Percentiles rank a stretch among this genome's conserved stretches.
phyloP scores from a whole-genome alignment of 140 eudicot species.

The Erigeron philadelphicus region DNA sequence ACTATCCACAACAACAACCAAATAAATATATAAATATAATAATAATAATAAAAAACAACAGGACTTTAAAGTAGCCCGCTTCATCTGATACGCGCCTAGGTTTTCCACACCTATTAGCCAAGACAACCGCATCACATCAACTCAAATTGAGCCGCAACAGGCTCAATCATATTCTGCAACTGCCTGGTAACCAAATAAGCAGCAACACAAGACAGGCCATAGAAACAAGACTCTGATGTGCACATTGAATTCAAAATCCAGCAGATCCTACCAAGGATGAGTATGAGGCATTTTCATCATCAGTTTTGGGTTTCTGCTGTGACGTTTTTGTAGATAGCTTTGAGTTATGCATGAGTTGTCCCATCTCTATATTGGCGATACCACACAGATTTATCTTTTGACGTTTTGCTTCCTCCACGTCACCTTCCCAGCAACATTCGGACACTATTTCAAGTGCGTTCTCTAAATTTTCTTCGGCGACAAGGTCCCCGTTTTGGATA shows the following conservation, averaged over 20 bases:
- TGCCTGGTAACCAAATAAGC: background rate
- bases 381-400: conserved; percentile 46
- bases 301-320: conserved; percentile 26
- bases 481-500: conserved; percentile 69
- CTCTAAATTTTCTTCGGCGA: conserved; percentile 51
- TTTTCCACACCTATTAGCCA: background rate
- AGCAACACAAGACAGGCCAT: background rate
- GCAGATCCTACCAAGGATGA: conserved; percentile 89
- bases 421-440: conserved; percentile 97
- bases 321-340: conserved; percentile 26
- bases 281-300: conserved; percentile 83
- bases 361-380: conserved; percentile 51
- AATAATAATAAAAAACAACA: background rate
- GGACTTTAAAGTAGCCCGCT: background rate
- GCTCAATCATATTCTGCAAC: conserved; percentile 8
- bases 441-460: conserved; percentile 70
- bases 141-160: background rate
- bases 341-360: conserved; percentile 25
- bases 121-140: background rate
- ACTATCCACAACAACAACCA: background rate
- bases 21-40: background rate
- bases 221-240: conserved; percentile 9
- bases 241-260: conserved; percentile 45
- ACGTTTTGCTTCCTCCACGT: conserved; percentile 64
- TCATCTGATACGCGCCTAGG: background rate